Base-by-base conservation (phyloP, 2,329 filamentous ascomycete species). In the Bimuria novae-zelandiae region DNA sequence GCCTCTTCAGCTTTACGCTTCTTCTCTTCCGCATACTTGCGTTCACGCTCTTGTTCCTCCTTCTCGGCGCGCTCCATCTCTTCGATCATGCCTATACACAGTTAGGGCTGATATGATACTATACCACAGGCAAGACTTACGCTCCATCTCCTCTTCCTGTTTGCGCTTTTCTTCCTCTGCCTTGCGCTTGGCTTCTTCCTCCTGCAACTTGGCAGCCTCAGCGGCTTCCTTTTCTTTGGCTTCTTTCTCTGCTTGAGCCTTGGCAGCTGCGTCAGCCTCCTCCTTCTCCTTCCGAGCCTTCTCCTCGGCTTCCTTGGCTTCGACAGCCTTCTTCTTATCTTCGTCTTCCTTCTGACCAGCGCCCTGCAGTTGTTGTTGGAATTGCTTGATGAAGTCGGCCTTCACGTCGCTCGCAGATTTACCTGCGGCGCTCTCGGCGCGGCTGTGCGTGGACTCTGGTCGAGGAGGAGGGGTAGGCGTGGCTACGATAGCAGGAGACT, bases 381-480 rank as follows among this genome's bases (percentile, higher is more conserved):
- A 87, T 70, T 90, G 88, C 71, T 89, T 86, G 74, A 89, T 88
- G 58, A 81, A 81, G 11, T 77, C 77, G 22, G 70, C 71, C 63
- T 79, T 77, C 58, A 90, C 90, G 76, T 96, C 89, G 71, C 93
- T 74, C 12, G 85, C 84, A 1, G 88, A 88, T 81, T 94, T 94
- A 36, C 78, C 79, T 21, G 80, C 80, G 68, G 80, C 82, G 75
- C 88, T 92, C 46, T 95, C 90, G 14, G 85, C 81, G 36, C 90
- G 88, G 49, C 76, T 77, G 64, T 94, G 89, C 17, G 87, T 81
- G 17, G 86, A 81, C 37, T 80, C 76, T 12, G 76, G 80, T 67
- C 91, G 92, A 21, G 90, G 90, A 11, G 92, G 90, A 21, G 78
- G 77, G 4, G 78, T 80, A 2, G 70, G 69, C 0, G 91, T 93